These are phyloP conservation scores for Solanum hybrid DNA, from an alignment of 305 asterid genomes.

Conservation along the genomic window DNA sequence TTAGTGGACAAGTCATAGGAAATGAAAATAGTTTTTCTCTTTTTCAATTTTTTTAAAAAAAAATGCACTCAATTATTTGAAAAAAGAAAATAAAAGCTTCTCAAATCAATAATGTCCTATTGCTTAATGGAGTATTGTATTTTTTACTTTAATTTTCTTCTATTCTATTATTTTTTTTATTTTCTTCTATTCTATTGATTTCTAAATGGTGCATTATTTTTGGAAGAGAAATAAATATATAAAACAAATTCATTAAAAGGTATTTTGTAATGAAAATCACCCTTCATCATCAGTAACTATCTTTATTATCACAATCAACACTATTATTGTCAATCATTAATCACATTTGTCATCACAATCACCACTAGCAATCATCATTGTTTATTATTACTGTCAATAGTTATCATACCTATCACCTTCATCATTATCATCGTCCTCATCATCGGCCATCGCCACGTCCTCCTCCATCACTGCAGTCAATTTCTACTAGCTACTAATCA, in stretches of 20 bases:
- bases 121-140: background rate
- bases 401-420: background rate
- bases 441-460: background rate
- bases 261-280: background rate
- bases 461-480: background rate
- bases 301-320: background rate
- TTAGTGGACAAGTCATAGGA: background rate
- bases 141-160: background rate
- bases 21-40: background rate
- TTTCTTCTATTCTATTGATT: background rate
- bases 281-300: background rate
- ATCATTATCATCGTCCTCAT: background rate
- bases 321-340: background rate
- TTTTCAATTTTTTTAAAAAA: background rate
- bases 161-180: background rate
- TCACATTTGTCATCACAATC: background rate
- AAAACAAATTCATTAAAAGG: background rate
- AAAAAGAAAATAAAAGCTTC: background rate
- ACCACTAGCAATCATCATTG: background rate
- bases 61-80: background rate
- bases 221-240: background rate
- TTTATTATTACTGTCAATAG: background rate
- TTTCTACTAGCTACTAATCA: background rate
- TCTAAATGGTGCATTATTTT: background rate
- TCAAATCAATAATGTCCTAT: background rate